These are phyloP conservation scores for Bruguiera parviflora DNA, from an alignment of 345 rosid species.

Conservation along the genomic window DNA sequence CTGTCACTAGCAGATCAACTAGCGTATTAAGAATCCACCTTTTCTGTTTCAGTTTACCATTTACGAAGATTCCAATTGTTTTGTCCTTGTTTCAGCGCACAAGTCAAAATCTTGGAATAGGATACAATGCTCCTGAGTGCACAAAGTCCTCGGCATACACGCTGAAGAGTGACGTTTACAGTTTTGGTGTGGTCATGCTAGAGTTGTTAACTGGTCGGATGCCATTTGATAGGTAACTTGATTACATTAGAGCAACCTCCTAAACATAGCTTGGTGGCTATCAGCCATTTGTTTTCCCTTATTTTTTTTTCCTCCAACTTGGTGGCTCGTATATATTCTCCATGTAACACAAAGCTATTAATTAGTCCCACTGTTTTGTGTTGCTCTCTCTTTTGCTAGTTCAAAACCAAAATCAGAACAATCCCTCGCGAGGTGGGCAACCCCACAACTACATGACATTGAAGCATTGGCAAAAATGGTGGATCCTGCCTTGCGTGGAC, in stretches of 20 bases:
- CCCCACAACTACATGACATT: constrained; percentile 64
- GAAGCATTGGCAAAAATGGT: constrained; percentile 67
- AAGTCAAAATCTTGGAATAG: constrained; percentile 83
- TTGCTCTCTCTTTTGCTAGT: constrained; percentile 25
- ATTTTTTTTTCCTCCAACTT: background rate
- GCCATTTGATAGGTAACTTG: constrained; percentile 73
- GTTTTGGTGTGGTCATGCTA: constrained; percentile 94
- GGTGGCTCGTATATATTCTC: background rate
- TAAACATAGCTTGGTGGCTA: too few species aligned
- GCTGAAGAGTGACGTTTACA: constrained; percentile 79
- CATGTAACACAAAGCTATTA: background rate
- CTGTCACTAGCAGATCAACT: too few species aligned
- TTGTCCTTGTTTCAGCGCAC: constrained; percentile 46
- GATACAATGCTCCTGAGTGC: constrained; percentile 98
- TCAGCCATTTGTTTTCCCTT: background rate
- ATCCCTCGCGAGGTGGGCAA: constrained; percentile 80
- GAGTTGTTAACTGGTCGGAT: constrained; percentile 81
- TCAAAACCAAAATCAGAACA: constrained; percentile 66
- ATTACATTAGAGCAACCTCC: too few species aligned
- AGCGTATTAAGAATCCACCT: too few species aligned
- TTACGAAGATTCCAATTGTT: too few species aligned
- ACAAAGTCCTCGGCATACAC: constrained; percentile 65
- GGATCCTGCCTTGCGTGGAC: constrained; percentile 88
- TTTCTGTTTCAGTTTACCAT: too few species aligned
- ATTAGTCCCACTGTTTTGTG: too few species aligned